Evolutionary conservation across 2,329 filamentous ascomycete genomes (phyloP).

Genomic region (Alternaria novae-zelandiae): DNA sequence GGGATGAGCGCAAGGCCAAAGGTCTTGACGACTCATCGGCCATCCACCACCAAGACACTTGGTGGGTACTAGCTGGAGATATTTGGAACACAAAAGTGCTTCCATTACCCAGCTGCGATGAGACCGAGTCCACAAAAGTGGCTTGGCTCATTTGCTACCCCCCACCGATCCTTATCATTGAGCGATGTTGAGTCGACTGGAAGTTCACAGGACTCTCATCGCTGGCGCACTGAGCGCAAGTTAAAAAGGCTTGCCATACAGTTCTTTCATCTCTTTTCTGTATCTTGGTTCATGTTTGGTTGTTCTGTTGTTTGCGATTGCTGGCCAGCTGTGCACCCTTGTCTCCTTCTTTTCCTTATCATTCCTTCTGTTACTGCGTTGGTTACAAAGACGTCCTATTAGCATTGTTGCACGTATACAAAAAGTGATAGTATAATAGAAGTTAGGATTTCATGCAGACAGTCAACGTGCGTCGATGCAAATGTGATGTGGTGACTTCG

Average conservation of each 20-base stretch:
- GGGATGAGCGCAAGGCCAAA: neutral
- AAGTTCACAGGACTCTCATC: neutral
- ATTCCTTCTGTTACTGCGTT: fast-evolving
- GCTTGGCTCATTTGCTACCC: neutral
- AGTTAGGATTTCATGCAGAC: fast-evolving
- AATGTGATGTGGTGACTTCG: conserved; percentile 3
- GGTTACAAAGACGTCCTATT: neutral
- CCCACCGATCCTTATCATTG: neutral
- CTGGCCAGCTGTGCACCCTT: neutral
- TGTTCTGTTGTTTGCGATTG: neutral
- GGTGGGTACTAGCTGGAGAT: neutral
- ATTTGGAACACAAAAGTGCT: neutral
- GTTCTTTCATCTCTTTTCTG: neutral
- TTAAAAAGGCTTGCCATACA: neutral
- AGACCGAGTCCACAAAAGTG: neutral
- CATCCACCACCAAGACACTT: neutral
- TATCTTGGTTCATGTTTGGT: fast-evolving
- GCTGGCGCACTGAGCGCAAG: neutral
- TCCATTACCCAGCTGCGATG: neutral
- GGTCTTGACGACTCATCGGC: neutral
- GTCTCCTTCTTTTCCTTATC: fast-evolving
- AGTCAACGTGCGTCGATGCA: neutral
- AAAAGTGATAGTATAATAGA: neutral
- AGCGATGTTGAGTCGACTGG: neutral
- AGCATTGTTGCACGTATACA: fast-evolving